Base-by-base conservation (phyloP, 176 grass and related monocot genomes). In the Oryza meridionalis region DNA sequence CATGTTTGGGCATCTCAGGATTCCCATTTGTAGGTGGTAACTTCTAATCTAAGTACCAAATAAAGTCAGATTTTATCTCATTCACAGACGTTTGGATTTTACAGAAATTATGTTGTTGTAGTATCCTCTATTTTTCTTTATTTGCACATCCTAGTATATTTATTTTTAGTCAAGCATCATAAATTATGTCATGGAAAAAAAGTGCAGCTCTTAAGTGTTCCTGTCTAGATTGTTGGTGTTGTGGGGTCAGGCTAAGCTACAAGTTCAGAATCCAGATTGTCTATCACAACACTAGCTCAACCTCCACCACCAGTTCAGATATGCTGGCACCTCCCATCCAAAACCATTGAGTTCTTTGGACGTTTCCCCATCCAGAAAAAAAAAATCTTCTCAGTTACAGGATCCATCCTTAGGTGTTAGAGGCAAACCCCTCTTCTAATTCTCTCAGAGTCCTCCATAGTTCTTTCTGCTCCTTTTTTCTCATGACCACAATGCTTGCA, bases 251-350 rank as follows among this genome's bases (percentile, higher is more conserved):
- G 15, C 55, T 15, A 71, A 77, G 72, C 73, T 37, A 73, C 83
- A 86, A 16, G 79, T 33, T 80, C 86, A 86, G 72, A 86, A 78
- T 91, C 58, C 80, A 94, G 86, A 94, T 77, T 86, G 73, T 73
- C 86, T 55, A 81, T 68, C 59, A 79, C 64, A 83, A 11, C 46
- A 3, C 69, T 72, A 81, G 79, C 59, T 75, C 37, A 87, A 85
- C 84, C 89, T 83, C 92, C 82, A 91, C 89, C 92, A 91, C 89
- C 42, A 53, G 70, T 89, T 94, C 46, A 82, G 92, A 94, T 90
- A 91, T 87, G 72, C 84, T 47, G 50, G 81, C 53, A n/a, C 86
- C 77, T 74, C 92, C 86, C 49, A 87, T 87, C 86, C 84, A 26
- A 89, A 92, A 72, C 58, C 71, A 69, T 67, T 55, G 38, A 53